phyloP scores from a whole-genome alignment of 345 rosid genomes.

The Eucalyptus regnans region DNA sequence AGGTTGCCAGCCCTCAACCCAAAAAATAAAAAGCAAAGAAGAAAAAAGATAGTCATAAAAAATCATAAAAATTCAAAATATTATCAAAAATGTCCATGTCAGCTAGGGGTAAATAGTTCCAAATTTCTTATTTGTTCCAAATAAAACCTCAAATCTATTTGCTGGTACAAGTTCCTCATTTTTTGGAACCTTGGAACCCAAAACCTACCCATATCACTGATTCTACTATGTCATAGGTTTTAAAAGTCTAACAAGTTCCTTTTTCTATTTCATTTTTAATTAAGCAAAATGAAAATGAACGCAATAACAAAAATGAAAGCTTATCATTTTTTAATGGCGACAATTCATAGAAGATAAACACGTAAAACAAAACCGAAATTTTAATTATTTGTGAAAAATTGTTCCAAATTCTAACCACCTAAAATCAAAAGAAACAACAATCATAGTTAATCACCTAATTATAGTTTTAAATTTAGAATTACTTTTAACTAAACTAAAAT shows the following conservation, averaged over 20 bases:
- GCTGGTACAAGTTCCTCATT: no score
- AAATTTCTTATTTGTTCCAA: no score
- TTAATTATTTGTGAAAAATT: neutral
- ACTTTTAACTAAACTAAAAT: no score
- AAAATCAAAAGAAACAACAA: neutral
- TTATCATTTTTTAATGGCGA: neutral
- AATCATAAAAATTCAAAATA: no score
- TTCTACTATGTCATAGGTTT: fast-evolving
- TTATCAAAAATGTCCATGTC: neutral
- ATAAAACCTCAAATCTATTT: no score
- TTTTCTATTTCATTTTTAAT: no score
- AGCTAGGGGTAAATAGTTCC: no score
- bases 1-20: neutral
- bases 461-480: no score
- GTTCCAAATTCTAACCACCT: neutral
- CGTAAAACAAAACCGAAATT: neutral
- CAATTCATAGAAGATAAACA: no score
- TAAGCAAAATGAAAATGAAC: neutral
- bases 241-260: fast-evolving
- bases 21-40: no score
- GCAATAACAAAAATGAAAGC: neutral
- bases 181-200: fast-evolving
- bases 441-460: neutral
- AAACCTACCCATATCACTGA: no score
- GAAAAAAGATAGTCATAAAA: fast-evolving